Conservation (phyloP, 2,329 filamentous ascomycete species). For the Fusarium acutatum region DNA sequence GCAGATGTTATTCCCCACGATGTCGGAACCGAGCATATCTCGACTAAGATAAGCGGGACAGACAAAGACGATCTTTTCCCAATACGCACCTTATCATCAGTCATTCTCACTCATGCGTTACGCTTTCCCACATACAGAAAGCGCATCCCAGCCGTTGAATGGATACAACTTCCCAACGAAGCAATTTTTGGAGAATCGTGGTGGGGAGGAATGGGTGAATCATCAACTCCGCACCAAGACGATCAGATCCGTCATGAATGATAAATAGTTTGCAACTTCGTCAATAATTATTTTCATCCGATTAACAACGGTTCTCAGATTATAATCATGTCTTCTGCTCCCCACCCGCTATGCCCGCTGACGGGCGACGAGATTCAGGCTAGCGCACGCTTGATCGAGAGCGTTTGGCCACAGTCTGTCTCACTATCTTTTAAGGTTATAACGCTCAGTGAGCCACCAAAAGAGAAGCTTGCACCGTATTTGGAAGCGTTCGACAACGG, state of each 20-base stretch:
- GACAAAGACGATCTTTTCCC: constrained; percentile 37
- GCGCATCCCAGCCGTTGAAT: neutral
- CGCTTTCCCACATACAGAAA: constrained; percentile 1
- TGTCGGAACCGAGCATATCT: neutral
- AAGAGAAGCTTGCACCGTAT: constrained; percentile 22
- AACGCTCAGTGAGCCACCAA: constrained; percentile 29
- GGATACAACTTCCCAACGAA: neutral
- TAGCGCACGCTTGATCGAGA: constrained; percentile 19
- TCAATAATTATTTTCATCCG: neutral
- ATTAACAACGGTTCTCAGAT: neutral
- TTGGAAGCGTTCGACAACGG: constrained; percentile 16
- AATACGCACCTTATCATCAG: neutral
- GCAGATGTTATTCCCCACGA: neutral
- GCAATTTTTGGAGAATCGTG: constrained; percentile 19
- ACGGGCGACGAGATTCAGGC: constrained; percentile 25
- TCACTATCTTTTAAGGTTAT: constrained; percentile 32
- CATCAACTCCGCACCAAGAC: neutral
- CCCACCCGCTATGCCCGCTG: constrained; percentile 28
- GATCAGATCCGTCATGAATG: neutral
- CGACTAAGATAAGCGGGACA: neutral
- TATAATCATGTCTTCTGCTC: neutral
- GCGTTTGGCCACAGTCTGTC: constrained; percentile 19
- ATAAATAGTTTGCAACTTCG: constrained; percentile 9
- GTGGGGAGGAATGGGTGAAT: neutral
- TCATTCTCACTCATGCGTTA: neutral